phyloP scores from a whole-genome alignment of 768 basidiomycete species.

The Naganishia randhawae region DNA sequence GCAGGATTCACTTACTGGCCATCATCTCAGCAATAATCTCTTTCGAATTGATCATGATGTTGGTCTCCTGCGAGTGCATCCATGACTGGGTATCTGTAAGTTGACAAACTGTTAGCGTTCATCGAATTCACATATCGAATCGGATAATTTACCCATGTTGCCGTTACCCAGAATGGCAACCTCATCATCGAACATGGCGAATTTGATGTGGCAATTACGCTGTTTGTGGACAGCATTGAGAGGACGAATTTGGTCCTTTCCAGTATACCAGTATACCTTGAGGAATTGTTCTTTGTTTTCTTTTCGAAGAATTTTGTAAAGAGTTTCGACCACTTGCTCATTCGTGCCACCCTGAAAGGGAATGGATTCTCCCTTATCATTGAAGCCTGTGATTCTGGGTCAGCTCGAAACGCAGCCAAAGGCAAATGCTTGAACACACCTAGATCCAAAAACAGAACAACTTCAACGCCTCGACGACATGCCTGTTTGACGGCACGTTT shows the following conservation, averaged over 20 bases:
- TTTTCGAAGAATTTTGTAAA: constrained; percentile 58
- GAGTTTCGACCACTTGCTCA: constrained; percentile 62
- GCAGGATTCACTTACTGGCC: constrained; percentile 44
- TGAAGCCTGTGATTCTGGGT: constrained; percentile 45
- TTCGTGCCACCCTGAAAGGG: constrained; percentile 71
- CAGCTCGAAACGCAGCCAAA: background rate
- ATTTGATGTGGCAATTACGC: constrained; percentile 70
- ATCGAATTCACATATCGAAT: background rate
- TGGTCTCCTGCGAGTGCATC: constrained; percentile 70
- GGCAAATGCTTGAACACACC: constrained; percentile 53
- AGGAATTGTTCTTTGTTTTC: constrained; percentile 55
- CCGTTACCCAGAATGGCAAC: constrained; percentile 68
- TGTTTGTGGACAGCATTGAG: constrained; percentile 65
- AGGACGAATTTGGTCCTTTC: constrained; percentile 64
- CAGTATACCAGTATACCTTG: constrained; percentile 57
- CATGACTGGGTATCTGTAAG: constrained; percentile 62
- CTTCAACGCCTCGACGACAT: constrained; percentile 61
- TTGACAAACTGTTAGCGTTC: background rate
- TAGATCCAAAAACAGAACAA: constrained; percentile 62
- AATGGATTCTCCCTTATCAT: constrained; percentile 62
- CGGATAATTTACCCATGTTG: constrained; percentile 54
- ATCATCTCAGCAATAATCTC: constrained; percentile 60
- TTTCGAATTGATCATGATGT: constrained; percentile 62
- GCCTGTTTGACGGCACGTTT: constrained; percentile 62
- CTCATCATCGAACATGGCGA: constrained; percentile 64